Evolutionary conservation across 768 basidiomycete genomes (phyloP).

Genomic region (Grammothele lineata): DNA sequence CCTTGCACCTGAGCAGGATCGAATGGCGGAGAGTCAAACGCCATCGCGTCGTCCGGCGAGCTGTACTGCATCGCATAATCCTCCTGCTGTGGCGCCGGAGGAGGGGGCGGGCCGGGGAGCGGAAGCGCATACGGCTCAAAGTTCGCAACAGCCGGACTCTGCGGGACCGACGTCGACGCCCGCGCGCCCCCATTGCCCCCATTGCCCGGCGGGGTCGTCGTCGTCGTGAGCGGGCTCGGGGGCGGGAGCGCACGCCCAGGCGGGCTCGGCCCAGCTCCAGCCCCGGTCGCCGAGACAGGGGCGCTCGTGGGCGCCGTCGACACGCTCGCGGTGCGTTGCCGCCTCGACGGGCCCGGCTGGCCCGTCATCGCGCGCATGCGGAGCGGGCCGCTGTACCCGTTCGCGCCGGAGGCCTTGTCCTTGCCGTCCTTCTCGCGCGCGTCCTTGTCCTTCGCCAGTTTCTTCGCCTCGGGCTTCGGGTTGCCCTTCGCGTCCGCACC

Average conservation of each 20-base stretch:
- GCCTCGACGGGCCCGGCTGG: constrained; percentile 11
- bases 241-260: too few relatives aligned
- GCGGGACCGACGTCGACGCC: too few relatives aligned
- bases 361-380: constrained; percentile 40
- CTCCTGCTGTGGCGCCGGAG: constrained; percentile 9
- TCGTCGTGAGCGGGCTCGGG: too few relatives aligned
- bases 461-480: constrained; percentile 19
- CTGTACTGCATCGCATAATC: constrained; percentile 16
- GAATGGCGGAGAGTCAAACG: too few relatives aligned
- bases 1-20: too few relatives aligned
- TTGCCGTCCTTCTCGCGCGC: constrained; percentile 15
- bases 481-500: too few relatives aligned
- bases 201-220: too few relatives aligned
- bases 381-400: constrained; percentile 39
- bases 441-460: constrained; percentile 16
- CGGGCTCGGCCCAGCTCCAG: too few relatives aligned
- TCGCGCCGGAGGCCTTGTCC: constrained; percentile 19
- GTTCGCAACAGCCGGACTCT: too few relatives aligned
- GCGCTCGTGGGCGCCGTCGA: constrained; percentile 11
- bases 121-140: not conserved
- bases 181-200: too few relatives aligned
- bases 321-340: constrained; percentile 13
- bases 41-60: too few relatives aligned
- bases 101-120: not conserved
- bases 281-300: too few relatives aligned